Conservation (phyloP, 1,139 yeast genomes). For the Hemisphaericaspora xylanilytica region DNA sequence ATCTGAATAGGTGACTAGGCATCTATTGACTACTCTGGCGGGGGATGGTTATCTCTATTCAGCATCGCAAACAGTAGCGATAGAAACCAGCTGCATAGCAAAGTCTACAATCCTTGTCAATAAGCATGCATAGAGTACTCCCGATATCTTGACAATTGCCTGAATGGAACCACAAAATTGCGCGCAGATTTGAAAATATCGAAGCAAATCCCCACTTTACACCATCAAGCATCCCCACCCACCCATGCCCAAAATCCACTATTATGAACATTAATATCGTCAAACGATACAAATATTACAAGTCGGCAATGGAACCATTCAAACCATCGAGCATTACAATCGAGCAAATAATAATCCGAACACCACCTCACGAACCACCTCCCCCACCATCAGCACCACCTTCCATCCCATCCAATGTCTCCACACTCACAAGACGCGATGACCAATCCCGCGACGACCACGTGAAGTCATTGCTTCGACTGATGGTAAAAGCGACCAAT, state of each 20-base stretch:
- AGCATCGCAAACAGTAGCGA: no score
- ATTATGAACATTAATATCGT: not conserved
- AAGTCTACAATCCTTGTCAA: no score
- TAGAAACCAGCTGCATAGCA: no score
- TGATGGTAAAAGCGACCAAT: slow-evolving; percentile 1
- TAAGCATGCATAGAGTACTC: no score
- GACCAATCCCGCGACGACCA: not conserved
- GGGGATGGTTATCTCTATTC: no score
- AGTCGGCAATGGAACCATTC: not conserved
- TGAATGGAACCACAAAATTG: no score
- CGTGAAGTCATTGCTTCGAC: slow-evolving; percentile 1
- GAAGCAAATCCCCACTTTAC: not conserved
- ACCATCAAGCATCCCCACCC: not conserved
- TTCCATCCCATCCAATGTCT: not conserved
- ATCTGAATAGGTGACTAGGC: no score
- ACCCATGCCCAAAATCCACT: not conserved
- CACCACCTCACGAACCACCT: not conserved
- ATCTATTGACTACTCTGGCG: no score
- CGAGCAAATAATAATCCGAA: not conserved
- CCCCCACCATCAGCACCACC: not conserved
- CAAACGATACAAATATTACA: not conserved
- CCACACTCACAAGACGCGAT: not conserved
- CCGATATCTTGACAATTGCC: no score
- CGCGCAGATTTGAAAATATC: no score
- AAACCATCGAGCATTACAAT: not conserved